Evolutionary conservation across 2,329 filamentous ascomycete species (phyloP).

Genomic region (Aspergillus ruber): DNA sequence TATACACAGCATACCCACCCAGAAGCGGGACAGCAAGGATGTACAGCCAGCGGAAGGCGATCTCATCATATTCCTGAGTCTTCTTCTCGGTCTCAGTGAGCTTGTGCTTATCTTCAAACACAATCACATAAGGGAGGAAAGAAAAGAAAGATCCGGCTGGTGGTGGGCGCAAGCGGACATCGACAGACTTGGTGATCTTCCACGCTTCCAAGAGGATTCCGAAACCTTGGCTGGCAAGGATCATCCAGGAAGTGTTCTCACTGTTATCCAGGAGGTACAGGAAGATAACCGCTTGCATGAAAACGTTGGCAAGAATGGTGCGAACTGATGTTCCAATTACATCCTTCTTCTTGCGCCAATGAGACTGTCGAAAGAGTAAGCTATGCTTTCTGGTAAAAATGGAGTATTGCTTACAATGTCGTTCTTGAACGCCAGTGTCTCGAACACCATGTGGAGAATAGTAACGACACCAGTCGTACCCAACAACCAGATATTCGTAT

Average conservation of each 20-base stretch:
- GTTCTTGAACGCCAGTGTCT: conserved; percentile 92
- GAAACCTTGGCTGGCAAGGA: conserved; percentile 83
- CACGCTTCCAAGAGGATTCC: conserved; percentile 74
- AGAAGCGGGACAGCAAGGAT: conserved; percentile 83
- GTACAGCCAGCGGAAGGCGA: conserved; percentile 97
- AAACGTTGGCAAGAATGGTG: conserved; percentile 92
- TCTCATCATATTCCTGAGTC: conserved; percentile 96
- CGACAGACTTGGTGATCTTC: conserved; percentile 95
- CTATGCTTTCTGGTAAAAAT: neutral
- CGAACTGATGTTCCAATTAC: conserved; percentile 94
- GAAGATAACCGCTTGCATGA: conserved; percentile 96
- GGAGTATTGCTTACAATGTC: conserved; percentile 63
- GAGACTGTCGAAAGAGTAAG: conserved; percentile 43
- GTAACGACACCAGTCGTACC: conserved; percentile 77
- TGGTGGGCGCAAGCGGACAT: conserved; percentile 71
- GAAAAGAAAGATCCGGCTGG: conserved; percentile 63
- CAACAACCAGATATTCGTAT: conserved; percentile 89
- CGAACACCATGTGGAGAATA: conserved; percentile 87
- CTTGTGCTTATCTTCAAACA: conserved; percentile 94
- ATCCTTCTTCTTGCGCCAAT: conserved; percentile 99
- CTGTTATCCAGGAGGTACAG: conserved; percentile 96
- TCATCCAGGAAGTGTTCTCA: conserved; percentile 98
- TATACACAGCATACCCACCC: conserved; percentile 83
- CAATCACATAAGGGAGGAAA: conserved; percentile 70
- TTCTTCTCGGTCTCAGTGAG: conserved; percentile 93